Conservation (phyloP, 768 basidiomycete species). For the Tylopilus intermedius region DNA sequence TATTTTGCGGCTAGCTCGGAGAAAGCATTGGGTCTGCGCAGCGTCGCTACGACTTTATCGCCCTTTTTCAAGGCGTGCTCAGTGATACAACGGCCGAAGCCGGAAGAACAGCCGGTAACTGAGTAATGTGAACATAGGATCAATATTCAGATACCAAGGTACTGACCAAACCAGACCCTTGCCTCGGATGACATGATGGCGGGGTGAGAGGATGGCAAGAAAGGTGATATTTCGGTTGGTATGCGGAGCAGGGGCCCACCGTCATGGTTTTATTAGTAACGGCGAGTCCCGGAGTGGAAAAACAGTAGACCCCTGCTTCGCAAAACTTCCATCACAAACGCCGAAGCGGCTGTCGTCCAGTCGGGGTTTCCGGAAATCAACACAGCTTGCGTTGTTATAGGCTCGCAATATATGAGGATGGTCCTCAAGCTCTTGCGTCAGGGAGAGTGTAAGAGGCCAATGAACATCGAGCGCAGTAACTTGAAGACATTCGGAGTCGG, state of each 20-base stretch:
- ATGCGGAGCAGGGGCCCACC: neutral
- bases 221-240: neutral
- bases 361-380: no score
- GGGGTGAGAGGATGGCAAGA: neutral
- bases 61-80: slow-evolving; percentile 32
- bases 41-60: slow-evolving; percentile 40
- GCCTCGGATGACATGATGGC: neutral
- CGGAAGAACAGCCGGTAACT: slow-evolving; percentile 41
- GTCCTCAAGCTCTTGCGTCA: no score
- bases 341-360: no score
- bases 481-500: no score
- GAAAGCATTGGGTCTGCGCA: slow-evolving; percentile 35
- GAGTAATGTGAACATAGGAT: neutral
- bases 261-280: neutral
- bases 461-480: no score
- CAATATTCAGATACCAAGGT: neutral
- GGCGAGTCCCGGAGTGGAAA: no score
- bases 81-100: slow-evolving; percentile 34
- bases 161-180: slow-evolving; percentile 24
- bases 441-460: no score
- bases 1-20: slow-evolving; percentile 24
- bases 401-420: no score
- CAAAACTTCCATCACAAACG: no score
- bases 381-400: no score
- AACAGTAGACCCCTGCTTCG: no score